phyloP scores from a whole-genome alignment of 495 filamentous ascomycete genomes.

The Podospora appendiculata region DNA sequence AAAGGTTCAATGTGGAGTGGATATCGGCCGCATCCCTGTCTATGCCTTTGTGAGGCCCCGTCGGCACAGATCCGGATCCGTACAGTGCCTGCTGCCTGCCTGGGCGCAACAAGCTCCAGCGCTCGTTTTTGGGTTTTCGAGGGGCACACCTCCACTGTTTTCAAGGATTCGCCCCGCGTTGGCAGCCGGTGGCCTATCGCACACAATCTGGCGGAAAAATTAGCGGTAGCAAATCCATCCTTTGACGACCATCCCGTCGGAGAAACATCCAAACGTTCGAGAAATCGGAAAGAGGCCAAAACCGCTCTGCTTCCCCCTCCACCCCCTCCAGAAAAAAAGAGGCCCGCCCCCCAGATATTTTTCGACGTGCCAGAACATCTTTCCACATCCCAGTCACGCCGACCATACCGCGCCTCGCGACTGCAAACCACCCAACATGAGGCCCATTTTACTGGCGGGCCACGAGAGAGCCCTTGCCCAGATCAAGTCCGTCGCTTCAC shows the following conservation, averaged over 20 bases:
- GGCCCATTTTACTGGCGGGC: conserved; percentile 89
- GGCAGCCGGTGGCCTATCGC: conserved; percentile 13
- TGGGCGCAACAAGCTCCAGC: no score
- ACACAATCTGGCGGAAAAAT: conserved; percentile 31
- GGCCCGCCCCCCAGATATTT: neutral
- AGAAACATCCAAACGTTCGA: conserved; percentile 1
- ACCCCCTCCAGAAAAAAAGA: neutral
- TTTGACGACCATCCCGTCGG: neutral
- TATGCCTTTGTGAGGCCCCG: no score
- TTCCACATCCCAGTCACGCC: neutral
- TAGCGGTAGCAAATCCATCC: neutral
- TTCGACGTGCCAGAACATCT: no score
- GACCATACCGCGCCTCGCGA: neutral
- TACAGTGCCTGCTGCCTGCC: no score
- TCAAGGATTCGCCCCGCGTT: conserved; percentile 17
- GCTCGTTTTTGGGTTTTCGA: neutral
- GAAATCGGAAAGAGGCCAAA: neutral
- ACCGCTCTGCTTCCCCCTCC: neutral
- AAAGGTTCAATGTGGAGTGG: no score
- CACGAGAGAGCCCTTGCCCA: conserved; percentile 99
- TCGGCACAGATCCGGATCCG: no score
- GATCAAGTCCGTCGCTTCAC: conserved; percentile 61
- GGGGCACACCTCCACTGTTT: neutral
- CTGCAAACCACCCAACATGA: conserved; percentile 51
- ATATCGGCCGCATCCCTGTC: no score